Evolutionary conservation across 2,329 filamentous ascomycete species (phyloP).

Genomic region (Fusarium phyllophilum): DNA sequence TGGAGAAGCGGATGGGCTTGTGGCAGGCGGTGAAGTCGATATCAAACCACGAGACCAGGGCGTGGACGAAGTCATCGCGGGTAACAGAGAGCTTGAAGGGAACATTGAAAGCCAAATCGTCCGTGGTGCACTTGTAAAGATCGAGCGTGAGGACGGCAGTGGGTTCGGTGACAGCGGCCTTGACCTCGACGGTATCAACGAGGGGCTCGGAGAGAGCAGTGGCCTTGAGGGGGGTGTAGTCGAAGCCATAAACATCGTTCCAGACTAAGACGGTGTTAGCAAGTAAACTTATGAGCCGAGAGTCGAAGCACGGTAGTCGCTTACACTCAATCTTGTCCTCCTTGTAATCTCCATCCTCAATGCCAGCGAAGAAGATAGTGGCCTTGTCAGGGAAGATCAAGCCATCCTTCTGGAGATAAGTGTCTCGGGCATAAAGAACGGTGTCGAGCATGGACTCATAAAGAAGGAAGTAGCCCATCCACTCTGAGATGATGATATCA

Average conservation of each 20-base stretch:
- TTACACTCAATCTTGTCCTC: constrained; percentile 99
- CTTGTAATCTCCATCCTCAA: constrained; percentile 99
- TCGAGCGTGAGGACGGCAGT: constrained; percentile 86
- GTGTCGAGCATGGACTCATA: constrained; percentile 99
- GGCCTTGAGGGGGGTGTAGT: constrained; percentile 93
- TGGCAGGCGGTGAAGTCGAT: constrained; percentile 99
- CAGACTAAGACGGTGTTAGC: constrained; percentile 72
- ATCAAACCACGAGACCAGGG: constrained; percentile 98
- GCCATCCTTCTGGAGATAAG: constrained; percentile 85
- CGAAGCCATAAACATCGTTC: constrained; percentile 99
- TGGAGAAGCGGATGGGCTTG: constrained; percentile 97
- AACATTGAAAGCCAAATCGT: constrained; percentile 84
- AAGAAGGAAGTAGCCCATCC: constrained; percentile 99
- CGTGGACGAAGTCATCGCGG: constrained; percentile 95
- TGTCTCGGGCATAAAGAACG: constrained; percentile 94
- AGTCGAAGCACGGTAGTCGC: constrained; percentile 49
- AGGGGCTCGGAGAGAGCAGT: constrained; percentile 95
- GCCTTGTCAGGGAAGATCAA: constrained; percentile 99
- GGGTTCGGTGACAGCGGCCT: constrained; percentile 95
- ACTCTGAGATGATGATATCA: constrained; percentile 99
- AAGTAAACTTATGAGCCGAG: not conserved
- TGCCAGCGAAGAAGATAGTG: constrained; percentile 94
- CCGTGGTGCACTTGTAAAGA: constrained; percentile 86
- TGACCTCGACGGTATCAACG: constrained; percentile 97
- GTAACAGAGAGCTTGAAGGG: constrained; percentile 81